A percentile compares a stretch with the other conserved stretches of the same genome.
Conservation (phyloP, 257 asterid species). For the Salvia splendens region DNA sequence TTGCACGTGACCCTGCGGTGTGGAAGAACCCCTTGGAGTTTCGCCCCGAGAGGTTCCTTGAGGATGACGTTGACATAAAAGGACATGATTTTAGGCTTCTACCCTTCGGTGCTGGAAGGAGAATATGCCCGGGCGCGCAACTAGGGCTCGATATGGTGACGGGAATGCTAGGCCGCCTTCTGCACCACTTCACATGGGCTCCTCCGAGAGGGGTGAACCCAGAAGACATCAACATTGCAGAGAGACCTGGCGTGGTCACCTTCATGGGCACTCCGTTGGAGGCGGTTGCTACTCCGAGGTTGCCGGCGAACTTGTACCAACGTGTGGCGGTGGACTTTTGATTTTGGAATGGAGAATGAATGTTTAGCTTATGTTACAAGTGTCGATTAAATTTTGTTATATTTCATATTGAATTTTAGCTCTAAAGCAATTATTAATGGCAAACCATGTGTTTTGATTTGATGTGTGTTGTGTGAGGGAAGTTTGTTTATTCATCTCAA, state of each 20-base stretch:
- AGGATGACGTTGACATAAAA: slow-evolving; percentile 72
- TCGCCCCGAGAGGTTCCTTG: slow-evolving; percentile 64
- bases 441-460: background rate
- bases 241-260: slow-evolving; percentile 62
- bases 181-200: slow-evolving; percentile 69
- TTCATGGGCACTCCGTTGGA: slow-evolving; percentile 66
- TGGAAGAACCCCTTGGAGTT: slow-evolving; percentile 63
- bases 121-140: slow-evolving; percentile 76
- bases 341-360: background rate
- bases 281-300: slow-evolving; percentile 56
- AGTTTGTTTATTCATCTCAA: background rate
- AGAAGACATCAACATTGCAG: slow-evolving; percentile 54
- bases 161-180: slow-evolving; percentile 65
- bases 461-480: background rate
- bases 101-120: slow-evolving; percentile 74
- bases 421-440: background rate
- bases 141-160: slow-evolving; percentile 65
- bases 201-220: slow-evolving; percentile 46
- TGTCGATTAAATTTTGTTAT: background rate
- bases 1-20: slow-evolving; percentile 62
- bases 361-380: background rate
- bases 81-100: slow-evolving; percentile 65
- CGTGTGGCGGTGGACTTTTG: slow-evolving; percentile 5
- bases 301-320: slow-evolving; percentile 31
- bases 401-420: background rate